Conservation (phyloP, 805 yeast species). For the Yarrowia sp. region DNA sequence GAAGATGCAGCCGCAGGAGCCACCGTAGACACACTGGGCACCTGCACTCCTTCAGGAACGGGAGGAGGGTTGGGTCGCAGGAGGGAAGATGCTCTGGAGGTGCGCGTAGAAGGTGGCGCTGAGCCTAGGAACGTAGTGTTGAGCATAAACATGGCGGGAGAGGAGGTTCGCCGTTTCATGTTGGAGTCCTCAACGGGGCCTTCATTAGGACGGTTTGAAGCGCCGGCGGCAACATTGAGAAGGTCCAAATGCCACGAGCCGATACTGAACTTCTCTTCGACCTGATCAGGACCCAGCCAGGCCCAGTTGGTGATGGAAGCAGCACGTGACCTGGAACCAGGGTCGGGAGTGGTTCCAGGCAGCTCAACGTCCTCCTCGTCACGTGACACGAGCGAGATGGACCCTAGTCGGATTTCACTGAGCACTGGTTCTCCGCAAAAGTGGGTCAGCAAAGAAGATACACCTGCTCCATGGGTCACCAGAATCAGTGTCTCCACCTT, state of each 20-base stretch:
- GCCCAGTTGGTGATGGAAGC: constrained; percentile 20
- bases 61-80: not conserved
- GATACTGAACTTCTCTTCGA: constrained; percentile 5
- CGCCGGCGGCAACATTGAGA: constrained; percentile 5
- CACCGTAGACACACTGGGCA: not conserved
- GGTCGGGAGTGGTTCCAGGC: not conserved
- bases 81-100: not conserved
- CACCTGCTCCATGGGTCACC: constrained; percentile 44
- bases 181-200: not conserved
- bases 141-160: constrained; percentile 26
- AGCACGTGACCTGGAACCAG: constrained; percentile 2
- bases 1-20: not conserved
- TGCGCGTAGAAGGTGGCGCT: constrained; percentile 14
- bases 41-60: not conserved
- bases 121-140: constrained; percentile 16
- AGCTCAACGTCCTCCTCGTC: constrained; percentile 13
- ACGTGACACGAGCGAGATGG: constrained; percentile 23
- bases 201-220: not conserved
- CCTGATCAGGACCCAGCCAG: constrained; percentile 24
- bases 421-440: constrained; percentile 38
- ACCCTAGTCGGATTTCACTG: constrained; percentile 36
- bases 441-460: constrained; percentile 41
- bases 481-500: constrained; percentile 33
- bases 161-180: constrained; percentile 10
- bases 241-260: constrained; percentile 19